Evolutionary conservation across 768 basidiomycete species (phyloP).

Genomic region (Psilocybe subaeruginosa): DNA sequence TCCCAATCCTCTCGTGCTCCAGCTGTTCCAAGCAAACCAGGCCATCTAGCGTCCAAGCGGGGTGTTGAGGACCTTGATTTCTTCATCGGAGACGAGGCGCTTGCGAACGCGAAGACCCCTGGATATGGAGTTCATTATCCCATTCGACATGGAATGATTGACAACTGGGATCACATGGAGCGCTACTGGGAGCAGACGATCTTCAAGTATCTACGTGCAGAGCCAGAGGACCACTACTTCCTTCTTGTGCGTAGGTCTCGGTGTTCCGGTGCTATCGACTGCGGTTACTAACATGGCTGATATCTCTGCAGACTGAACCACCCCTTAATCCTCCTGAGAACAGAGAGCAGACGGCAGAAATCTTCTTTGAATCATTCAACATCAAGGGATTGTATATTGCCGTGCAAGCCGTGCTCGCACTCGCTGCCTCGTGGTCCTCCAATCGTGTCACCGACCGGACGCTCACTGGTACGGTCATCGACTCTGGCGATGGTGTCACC

Average conservation of each 20-base stretch:
- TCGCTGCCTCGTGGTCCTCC: constrained; percentile 97
- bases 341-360: constrained; percentile 98
- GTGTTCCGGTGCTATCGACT: background rate
- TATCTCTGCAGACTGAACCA: constrained; percentile 84
- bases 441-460: constrained; percentile 88
- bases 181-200: constrained; percentile 99
- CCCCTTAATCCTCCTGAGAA: constrained; percentile 98
- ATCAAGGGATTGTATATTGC: constrained; percentile 98
- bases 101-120: constrained; percentile 93
- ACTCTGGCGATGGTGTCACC: constrained; percentile 99
- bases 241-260: constrained; percentile 69
- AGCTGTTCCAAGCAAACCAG: constrained; percentile 81
- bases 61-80: constrained; percentile 99
- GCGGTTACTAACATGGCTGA: background rate
- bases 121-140: constrained; percentile 96
- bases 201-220: constrained; percentile 98
- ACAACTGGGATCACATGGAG: constrained; percentile 99
- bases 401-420: constrained; percentile 96
- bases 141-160: constrained; percentile 96
- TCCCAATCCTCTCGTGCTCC: constrained; percentile 70
- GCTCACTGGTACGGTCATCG: constrained; percentile 96
- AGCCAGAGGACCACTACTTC: constrained; percentile 99
- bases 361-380: constrained; percentile 99
- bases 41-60: constrained; percentile 93
- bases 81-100: constrained; percentile 98